Conservation (phyloP, 2,329 filamentous ascomycete species). For the Pseudopithomyces maydicus region DNA sequence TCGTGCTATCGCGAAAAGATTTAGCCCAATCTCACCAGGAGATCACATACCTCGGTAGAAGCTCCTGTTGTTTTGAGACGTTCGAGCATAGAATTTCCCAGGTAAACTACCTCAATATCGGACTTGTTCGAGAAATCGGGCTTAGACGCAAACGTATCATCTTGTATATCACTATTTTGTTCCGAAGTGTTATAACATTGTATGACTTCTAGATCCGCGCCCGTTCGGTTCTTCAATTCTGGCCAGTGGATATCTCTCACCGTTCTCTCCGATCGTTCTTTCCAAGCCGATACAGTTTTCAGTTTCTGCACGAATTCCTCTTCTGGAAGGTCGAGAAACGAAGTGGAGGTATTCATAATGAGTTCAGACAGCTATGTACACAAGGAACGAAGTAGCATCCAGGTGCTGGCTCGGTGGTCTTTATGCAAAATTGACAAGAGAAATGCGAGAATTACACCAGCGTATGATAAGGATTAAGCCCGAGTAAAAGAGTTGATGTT, state of each 20-base stretch:
- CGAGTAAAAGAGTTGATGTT: not conserved
- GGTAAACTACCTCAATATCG: conserved; percentile 13
- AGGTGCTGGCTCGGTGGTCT: too few relatives aligned
- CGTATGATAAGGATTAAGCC: too few relatives aligned
- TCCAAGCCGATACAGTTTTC: not conserved
- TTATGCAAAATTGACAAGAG: too few relatives aligned
- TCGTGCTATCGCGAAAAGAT: too few relatives aligned
- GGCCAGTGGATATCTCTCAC: not conserved
- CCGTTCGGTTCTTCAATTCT: not conserved
- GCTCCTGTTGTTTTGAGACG: conserved; percentile 20
- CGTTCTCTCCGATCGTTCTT: not conserved
- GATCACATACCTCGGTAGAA: conserved; percentile 1
- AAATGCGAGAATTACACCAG: too few relatives aligned
- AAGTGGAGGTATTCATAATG: not conserved
- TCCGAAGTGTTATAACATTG: not conserved
- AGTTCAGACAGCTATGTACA: too few relatives aligned
- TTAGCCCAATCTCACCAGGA: not conserved
- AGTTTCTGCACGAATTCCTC: not conserved
- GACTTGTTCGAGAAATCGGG: conserved; percentile 14
- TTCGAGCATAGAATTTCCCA: conserved; percentile 25
- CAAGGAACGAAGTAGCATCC: too few relatives aligned
- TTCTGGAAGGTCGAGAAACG: not conserved
- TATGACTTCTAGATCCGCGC: not conserved
- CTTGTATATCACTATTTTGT: not conserved
- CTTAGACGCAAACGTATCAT: conserved; percentile 1